Evolutionary conservation across 495 filamentous ascomycete genomes (phyloP).

Genomic region (Chaetomium tenue): DNA sequence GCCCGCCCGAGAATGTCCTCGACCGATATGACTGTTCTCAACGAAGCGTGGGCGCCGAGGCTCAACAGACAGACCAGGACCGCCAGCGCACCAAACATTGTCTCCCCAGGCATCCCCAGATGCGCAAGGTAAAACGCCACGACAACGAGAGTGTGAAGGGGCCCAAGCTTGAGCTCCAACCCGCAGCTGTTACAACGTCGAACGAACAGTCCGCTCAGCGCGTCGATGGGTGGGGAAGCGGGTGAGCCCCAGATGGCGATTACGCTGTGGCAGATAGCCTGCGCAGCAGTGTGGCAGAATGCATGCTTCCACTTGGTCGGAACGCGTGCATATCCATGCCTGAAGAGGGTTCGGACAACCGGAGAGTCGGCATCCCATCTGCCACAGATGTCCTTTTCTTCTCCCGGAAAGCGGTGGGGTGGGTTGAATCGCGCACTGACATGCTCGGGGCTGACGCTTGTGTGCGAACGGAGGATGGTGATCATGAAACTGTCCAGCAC

Average conservation of each 20-base stretch:
- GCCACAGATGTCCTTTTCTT: conserved; percentile 45
- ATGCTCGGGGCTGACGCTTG: conserved; percentile 28
- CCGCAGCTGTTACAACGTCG: conserved; percentile 38
- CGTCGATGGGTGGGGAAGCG: conserved; percentile 33
- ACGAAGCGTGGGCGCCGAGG: conserved; percentile 29
- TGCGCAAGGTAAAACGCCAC: conserved; percentile 38
- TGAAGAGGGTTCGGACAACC: conserved; percentile 17
- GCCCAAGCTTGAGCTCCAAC: conserved; percentile 34
- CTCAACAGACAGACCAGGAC: conserved; percentile 41
- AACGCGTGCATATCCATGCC: conserved; percentile 19
- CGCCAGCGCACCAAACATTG: conserved; percentile 43
- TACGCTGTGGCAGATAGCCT: conserved; percentile 45
- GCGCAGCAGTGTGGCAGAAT: conserved; percentile 46
- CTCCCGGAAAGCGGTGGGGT: conserved; percentile 33
- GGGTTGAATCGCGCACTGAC: conserved; percentile 26
- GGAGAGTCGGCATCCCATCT: conserved; percentile 44
- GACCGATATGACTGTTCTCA: too few species aligned
- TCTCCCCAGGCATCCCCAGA: conserved; percentile 37
- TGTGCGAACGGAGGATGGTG: conserved; percentile 43
- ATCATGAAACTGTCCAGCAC: conserved; percentile 46
- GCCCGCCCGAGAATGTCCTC: too few species aligned
- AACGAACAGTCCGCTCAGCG: conserved; percentile 40
- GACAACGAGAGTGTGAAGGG: conserved; percentile 41
- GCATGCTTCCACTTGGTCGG: conserved; percentile 43
- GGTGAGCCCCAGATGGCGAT: conserved; percentile 23